These are phyloP conservation scores for Phoenix dactylifera DNA, from an alignment of 176 grass and related monocot genomes.

Conservation along the genomic window DNA sequence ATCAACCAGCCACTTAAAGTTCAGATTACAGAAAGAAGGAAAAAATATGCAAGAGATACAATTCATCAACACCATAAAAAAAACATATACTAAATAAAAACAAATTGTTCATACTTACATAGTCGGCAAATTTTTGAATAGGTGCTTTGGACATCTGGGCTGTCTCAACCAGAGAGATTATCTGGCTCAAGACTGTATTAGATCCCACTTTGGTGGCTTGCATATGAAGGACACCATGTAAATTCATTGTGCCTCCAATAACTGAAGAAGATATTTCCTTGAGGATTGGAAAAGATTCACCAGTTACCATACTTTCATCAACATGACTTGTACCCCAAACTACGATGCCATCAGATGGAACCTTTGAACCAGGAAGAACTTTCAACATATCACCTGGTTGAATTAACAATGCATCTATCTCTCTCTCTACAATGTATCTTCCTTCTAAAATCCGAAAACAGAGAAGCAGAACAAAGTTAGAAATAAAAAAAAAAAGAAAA, in stretches of 20 bases:
- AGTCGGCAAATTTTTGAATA: slow-evolving; percentile 98
- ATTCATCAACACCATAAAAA: too few relatives aligned
- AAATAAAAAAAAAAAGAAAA: too few relatives aligned
- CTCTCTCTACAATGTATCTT: slow-evolving; percentile 50
- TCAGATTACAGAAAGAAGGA: not conserved
- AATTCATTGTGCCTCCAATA: slow-evolving; percentile 95
- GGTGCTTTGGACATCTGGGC: slow-evolving; percentile 98
- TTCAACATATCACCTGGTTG: slow-evolving; percentile 90
- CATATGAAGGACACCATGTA: slow-evolving; percentile 81
- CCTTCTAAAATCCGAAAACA: slow-evolving; percentile 48
- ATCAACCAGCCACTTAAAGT: too few relatives aligned
- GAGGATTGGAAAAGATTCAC: slow-evolving; percentile 66
- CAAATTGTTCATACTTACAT: slow-evolving; percentile 19
- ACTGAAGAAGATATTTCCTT: slow-evolving; percentile 75
- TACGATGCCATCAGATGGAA: slow-evolving; percentile 80
- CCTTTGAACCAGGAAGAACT: slow-evolving; percentile 90
- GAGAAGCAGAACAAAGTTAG: too few relatives aligned
- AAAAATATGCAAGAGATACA: not conserved
- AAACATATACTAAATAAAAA: not conserved
- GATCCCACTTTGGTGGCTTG: slow-evolving; percentile 92
- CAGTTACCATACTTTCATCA: slow-evolving; percentile 99
- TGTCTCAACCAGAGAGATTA: slow-evolving; percentile 97
- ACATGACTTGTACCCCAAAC: slow-evolving; percentile 85
- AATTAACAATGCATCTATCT: slow-evolving; percentile 86
- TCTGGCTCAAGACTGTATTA: slow-evolving; percentile 81